Percentiles rank a stretch among this genome's conserved stretches.
phyloP scores from a whole-genome alignment of 2,329 filamentous ascomycete species.

The Fusarium piperis region DNA sequence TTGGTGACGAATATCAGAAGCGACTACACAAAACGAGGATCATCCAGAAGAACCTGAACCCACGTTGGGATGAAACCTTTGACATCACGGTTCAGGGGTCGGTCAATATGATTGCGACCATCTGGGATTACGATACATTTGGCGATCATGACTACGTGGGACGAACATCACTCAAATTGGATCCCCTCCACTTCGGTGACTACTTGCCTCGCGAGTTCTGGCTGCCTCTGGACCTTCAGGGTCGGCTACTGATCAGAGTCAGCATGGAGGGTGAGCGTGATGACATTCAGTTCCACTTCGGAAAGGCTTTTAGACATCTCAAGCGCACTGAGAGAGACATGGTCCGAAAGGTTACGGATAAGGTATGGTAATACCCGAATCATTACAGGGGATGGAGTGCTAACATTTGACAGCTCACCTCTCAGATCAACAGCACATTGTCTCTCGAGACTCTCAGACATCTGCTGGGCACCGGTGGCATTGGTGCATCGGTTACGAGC shows the following conservation, averaged over 20 bases:
- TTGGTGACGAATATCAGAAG: constrained; percentile 98
- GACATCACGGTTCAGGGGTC: constrained; percentile 94
- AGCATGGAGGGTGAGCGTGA: constrained; percentile 99
- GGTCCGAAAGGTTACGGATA: constrained; percentile 97
- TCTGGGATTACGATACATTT: constrained; percentile 98
- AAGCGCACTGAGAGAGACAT: constrained; percentile 98
- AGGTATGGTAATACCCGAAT: constrained; percentile 65
- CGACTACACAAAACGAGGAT: constrained; percentile 93
- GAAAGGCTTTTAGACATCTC: constrained; percentile 92
- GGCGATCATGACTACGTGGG: constrained; percentile 98
- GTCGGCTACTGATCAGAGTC: constrained; percentile 85
- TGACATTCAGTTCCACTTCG: constrained; percentile 98
- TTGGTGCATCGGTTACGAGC: constrained; percentile 77
- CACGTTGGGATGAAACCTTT: constrained; percentile 96
- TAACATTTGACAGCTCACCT: constrained; percentile 71
- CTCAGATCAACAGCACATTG: constrained; percentile 90
- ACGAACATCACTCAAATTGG: constrained; percentile 95
- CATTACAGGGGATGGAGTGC: neutral
- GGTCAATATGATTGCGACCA: constrained; percentile 93
- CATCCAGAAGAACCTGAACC: constrained; percentile 89
- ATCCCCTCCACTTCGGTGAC: constrained; percentile 96
- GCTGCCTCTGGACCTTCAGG: constrained; percentile 96
- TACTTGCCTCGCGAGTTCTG: constrained; percentile 97
- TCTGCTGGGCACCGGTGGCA: constrained; percentile 76
- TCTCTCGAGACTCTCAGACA: constrained; percentile 82